These are phyloP conservation scores for Trichophaea hybrida DNA, from an alignment of 2,329 filamentous ascomycete species.

Conservation along the genomic window DNA sequence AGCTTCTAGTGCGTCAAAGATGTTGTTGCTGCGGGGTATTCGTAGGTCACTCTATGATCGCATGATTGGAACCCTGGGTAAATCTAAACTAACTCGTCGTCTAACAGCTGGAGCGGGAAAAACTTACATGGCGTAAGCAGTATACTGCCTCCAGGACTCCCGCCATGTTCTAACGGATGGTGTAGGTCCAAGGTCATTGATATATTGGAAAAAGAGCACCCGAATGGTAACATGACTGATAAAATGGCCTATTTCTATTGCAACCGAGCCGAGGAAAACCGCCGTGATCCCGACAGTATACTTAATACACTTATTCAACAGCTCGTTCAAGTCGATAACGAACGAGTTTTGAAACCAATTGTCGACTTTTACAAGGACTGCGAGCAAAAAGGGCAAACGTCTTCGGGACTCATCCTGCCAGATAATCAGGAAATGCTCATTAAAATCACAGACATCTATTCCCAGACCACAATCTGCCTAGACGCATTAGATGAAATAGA, in stretches of 20 bases:
- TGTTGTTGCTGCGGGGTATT: slow-evolving; percentile 26
- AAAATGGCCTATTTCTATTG: slow-evolving; percentile 31
- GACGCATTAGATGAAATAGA: slow-evolving; percentile 14
- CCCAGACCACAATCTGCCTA: slow-evolving; percentile 10
- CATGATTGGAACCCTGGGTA: slow-evolving; percentile 26
- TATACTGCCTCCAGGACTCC: neutral
- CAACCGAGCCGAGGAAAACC: slow-evolving; percentile 24
- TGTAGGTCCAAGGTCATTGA: slow-evolving; percentile 6
- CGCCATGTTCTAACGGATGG: neutral
- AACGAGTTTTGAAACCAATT: slow-evolving; percentile 9
- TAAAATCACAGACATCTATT: neutral
- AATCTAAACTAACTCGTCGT: slow-evolving; percentile 17
- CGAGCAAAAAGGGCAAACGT: neutral
- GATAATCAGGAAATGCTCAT: slow-evolving; percentile 9
- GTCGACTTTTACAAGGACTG: slow-evolving; percentile 8
- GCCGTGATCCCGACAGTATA: slow-evolving; percentile 28
- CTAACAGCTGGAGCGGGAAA: slow-evolving; percentile 26
- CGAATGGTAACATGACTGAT: slow-evolving; percentile 22
- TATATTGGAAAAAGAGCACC: slow-evolving; percentile 12
- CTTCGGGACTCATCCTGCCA: neutral
- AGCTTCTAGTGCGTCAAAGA: slow-evolving; percentile 15
- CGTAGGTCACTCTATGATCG: slow-evolving; percentile 22
- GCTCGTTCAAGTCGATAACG: slow-evolving; percentile 7
- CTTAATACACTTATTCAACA: slow-evolving; percentile 27
- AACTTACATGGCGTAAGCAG: slow-evolving; percentile 29